Evolutionary conservation across 768 basidiomycete genomes (phyloP), one percentile per base, ranked within the genome.

Genomic region (Pleurotus ostreatus): DNA sequence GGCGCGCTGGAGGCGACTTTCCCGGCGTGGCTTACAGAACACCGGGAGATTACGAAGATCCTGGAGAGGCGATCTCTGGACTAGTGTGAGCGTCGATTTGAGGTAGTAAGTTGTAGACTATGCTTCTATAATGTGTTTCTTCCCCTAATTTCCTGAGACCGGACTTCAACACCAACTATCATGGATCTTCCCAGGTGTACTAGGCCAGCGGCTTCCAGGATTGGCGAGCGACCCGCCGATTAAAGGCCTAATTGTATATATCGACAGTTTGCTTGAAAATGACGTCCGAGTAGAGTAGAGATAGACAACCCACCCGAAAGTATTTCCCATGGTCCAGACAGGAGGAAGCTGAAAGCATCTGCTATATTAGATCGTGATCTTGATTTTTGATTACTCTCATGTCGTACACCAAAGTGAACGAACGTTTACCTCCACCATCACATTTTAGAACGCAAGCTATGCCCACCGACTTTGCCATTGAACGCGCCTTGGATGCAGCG

Each of bases 21-120:
- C 73, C 85, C 90, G 2, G 78, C 78, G 43, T 96, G 94, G 94
- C 76, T 95, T 55, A 78, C 75, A 49, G 86, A 89, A 65, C 92
- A 84, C 65, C 77, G 92, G 49, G 94, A 97, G 72, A 94, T 97
- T 49, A 84, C 85, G 4, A 88, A 83, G 63, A 62, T 92, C 58
- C 70, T 92, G 3, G 79, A 77, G 47, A 77, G 88, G 61, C 74
- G 80, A 58, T 86, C 89, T n/a, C 67, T 92, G 57, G 89, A 89
- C 60, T 90, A 57, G 58, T 44, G 20, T 12, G 20, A n/a, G 41
- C 20, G 20, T 43, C 41, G 5, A 43, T 43, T 15, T 11, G 30
- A 34, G 30, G 30, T 34, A 34, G 30, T 34, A 11, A 34, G 30
- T 34, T 34, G 30, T 34, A 34, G 30, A 11, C 30, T 34, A 9